Evolutionary conservation across 192 early-diverging fungal species (phyloP), one percentile per base, ranked within the genome.

Genomic region (Dissophora globulifera): DNA sequence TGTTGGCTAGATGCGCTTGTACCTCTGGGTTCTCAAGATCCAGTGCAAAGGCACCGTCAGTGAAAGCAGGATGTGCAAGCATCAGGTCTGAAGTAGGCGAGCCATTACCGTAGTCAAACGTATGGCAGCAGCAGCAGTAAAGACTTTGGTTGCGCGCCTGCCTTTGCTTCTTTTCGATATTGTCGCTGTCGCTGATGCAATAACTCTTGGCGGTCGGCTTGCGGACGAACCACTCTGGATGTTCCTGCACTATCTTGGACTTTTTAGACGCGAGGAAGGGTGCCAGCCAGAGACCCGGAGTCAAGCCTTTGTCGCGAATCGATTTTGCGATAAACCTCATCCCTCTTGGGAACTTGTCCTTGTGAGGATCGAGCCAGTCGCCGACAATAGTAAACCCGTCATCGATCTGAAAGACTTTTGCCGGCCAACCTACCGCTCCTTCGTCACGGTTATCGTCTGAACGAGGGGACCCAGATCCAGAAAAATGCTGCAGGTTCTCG

Each of bases 361-460:
- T 79, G 22, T 83, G 53, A 12, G 55, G 72, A 11, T 58, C 56
- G 10, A 85, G 67, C 84, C 84, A 85, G 29, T 85, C 84, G 3
- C 84, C 84, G 25, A 85, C 79, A 27, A 69, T 58, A 3, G 80
- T 83, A 25, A 67, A 85, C 10, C 84, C 84, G 43, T 85, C 84
- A 33, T 85, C 84, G 32, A 85, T 81, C 63, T 85, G 84, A 46
- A 85, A 85, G 0, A 85, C 70, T 42, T 81, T 62, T 29, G 79
- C 83, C 3, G 82, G 82, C 54, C 81, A 85, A 16, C 53, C 58
- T 8, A 65, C 66, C 1, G 69, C 22, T 12, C 80, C 29, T 2
- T 72, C 38, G 6, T 63, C 27, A n/a, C 17, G 15, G 17, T 45
- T 6, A 4, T 17, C 43, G 57, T 53, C 15, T 9, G 3, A 30